Conservation (phyloP, 306 rosid species). For the Gillenia trifoliata region DNA sequence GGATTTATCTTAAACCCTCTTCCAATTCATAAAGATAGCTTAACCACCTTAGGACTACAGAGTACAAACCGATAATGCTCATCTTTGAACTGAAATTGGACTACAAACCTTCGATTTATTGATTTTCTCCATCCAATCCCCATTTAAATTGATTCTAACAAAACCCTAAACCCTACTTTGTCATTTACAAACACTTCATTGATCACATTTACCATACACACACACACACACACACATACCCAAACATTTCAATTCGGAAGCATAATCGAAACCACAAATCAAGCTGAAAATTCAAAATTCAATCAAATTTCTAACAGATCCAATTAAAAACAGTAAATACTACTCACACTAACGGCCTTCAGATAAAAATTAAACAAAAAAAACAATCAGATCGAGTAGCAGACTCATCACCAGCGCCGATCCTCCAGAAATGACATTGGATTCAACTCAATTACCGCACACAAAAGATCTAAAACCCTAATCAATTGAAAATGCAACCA, state of each 20-base stretch:
- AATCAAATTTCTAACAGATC: conserved; percentile 32
- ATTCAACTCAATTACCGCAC: conserved; percentile 7
- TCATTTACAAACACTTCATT: neutral
- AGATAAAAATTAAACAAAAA: neutral
- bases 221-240: neutral
- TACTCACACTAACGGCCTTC: conserved; percentile 2
- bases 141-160: neutral
- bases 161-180: neutral
- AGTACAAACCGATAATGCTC: neutral
- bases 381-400: conserved; percentile 35
- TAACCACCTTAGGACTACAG: neutral
- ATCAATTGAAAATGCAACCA: conserved; percentile 15
- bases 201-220: neutral
- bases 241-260: neutral
- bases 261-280: neutral
- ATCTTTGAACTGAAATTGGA: neutral
- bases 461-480: conserved; percentile 6
- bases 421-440: conserved; percentile 13
- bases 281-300: neutral
- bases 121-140: neutral
- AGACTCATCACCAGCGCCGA: conserved; percentile 14
- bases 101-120: neutral
- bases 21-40: neutral
- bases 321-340: conserved; percentile 15
- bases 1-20: neutral